phyloP scores from a whole-genome alignment of 2,329 filamentous ascomycete genomes.

The Zymoseptoria crescenta region DNA sequence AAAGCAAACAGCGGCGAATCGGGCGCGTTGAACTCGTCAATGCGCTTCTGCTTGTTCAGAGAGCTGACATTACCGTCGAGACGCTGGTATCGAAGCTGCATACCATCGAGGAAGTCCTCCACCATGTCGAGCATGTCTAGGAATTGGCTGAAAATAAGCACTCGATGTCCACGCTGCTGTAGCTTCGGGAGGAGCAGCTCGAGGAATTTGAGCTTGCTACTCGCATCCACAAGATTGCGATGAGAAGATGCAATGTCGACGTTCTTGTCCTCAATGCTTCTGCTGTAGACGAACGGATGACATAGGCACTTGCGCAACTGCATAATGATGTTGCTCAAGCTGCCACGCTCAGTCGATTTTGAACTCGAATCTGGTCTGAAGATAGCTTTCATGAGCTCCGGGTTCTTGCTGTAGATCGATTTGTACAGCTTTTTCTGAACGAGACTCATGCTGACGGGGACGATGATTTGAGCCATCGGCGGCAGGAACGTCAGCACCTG shows the following conservation, averaged over 20 bases:
- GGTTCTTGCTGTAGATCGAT: slow-evolving; percentile 85
- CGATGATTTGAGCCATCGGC: slow-evolving; percentile 86
- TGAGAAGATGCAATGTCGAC: slow-evolving; percentile 56
- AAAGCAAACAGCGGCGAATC: slow-evolving; percentile 81
- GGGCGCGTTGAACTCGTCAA: slow-evolving; percentile 86
- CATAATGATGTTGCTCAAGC: slow-evolving; percentile 88
- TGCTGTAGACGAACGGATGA: slow-evolving; percentile 91
- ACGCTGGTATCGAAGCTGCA: slow-evolving; percentile 66
- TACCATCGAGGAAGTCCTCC: slow-evolving; percentile 78
- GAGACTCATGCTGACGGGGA: slow-evolving; percentile 90
- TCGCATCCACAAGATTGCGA: slow-evolving; percentile 82
- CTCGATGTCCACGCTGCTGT: slow-evolving; percentile 74
- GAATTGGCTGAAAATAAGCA: slow-evolving; percentile 95
- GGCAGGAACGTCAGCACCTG: slow-evolving; percentile 87
- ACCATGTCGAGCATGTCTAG: slow-evolving; percentile 77
- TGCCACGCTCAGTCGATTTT: slow-evolving; percentile 65
- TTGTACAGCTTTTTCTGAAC: slow-evolving; percentile 92
- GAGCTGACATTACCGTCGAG: slow-evolving; percentile 78
- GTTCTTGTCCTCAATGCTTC: slow-evolving; percentile 76
- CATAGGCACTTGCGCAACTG: slow-evolving; percentile 91
- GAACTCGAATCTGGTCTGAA: slow-evolving; percentile 57
- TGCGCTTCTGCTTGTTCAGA: slow-evolving; percentile 85
- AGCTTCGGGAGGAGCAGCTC: slow-evolving; percentile 83
- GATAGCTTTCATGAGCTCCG: slow-evolving; percentile 78
- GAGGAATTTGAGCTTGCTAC: slow-evolving; percentile 77